These are phyloP conservation scores for Canariomyces notabilis DNA, from an alignment of 2,329 filamentous ascomycete genomes.

Conservation along the genomic window DNA sequence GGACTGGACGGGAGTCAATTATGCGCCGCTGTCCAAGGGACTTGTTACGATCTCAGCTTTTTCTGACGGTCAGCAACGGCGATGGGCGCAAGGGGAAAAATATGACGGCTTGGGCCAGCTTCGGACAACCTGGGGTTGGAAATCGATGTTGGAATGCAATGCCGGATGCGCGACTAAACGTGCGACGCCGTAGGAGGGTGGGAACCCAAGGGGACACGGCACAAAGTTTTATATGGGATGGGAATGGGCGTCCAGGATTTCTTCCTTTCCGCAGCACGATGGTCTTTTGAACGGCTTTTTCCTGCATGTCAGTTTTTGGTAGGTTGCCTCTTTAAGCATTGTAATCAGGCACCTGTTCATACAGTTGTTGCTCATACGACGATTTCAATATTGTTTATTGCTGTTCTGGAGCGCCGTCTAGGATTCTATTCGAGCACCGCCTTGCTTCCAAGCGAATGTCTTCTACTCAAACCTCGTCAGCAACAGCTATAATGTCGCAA, in stretches of 20 bases:
- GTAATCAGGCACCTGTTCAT: slow-evolving; percentile 5
- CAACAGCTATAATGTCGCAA: slow-evolving; percentile 26
- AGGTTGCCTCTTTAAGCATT: background rate
- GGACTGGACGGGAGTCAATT: too few species aligned
- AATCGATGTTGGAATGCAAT: too few species aligned
- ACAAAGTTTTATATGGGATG: background rate
- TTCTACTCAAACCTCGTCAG: background rate
- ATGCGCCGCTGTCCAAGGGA: too few species aligned
- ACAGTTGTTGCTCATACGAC: background rate
- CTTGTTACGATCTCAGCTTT: too few species aligned
- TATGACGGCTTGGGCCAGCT: too few species aligned
- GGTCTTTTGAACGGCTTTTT: background rate
- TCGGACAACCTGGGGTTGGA: too few species aligned
- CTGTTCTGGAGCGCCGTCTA: background rate
- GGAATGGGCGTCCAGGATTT: background rate
- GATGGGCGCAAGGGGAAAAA: too few species aligned
- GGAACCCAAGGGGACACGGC: background rate
- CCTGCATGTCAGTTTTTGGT: background rate
- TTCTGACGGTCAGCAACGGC: too few species aligned
- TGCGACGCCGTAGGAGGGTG: background rate
- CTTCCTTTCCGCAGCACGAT: background rate
- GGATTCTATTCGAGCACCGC: background rate
- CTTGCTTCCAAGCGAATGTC: background rate
- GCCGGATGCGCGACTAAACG: too few species aligned
- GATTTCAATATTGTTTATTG: background rate